Evolutionary conservation across 768 basidiomycete species (phyloP), one percentile per base, ranked within the genome.

Genomic region (Mycena albidolilacea): DNA sequence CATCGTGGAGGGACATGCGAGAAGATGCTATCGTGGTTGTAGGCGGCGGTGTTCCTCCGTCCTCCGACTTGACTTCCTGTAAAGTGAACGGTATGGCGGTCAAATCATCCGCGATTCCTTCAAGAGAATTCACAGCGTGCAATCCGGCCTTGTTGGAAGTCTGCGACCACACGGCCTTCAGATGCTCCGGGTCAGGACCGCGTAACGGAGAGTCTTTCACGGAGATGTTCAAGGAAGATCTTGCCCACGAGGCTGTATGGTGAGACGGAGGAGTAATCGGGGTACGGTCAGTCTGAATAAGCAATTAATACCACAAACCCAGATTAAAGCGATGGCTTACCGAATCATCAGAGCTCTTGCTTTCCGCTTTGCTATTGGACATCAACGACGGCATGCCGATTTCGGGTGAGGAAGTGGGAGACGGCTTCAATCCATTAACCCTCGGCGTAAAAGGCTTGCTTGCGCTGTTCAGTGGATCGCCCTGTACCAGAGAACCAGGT

Each of bases 51-150:
- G 93, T 94, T 79, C 91, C 92, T 21, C 93, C 95, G 76, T 93
- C 94, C 79, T 95, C 95, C 12, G 94, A 93, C 79, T 95, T 96
- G 64, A 95, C 92, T 68, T 96, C 95, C 78, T 93, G 94, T 43
- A 96, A 80, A 7, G 92, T 92, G 81, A 94, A 94, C 12, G 95
- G 94, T 39, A 96, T 84, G 30, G 91, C 86, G 39, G 92, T 92
- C 67, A 95, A 84, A 78, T 97, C 96, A 78, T 96, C 95, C 37
- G 91, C 90, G 68, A 97, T 95, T 19, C 91, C 92, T 78, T 95
- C 92, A 70, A 97, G 83, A 2, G 95, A 96, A 80, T 97, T 97
- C 30, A 93, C 87, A 10, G 89, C 85, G 70, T 91, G 89, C 43
- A 88, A 80, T 64, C 87, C 89, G n/a, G 90, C 85, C 80, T 93